A percentile compares a stretch with the other conserved stretches of the same genome.
These are phyloP conservation scores for Sphaerulina vaccinii DNA, from an alignment of 2,329 filamentous ascomycete species.

Conservation along the genomic window DNA sequence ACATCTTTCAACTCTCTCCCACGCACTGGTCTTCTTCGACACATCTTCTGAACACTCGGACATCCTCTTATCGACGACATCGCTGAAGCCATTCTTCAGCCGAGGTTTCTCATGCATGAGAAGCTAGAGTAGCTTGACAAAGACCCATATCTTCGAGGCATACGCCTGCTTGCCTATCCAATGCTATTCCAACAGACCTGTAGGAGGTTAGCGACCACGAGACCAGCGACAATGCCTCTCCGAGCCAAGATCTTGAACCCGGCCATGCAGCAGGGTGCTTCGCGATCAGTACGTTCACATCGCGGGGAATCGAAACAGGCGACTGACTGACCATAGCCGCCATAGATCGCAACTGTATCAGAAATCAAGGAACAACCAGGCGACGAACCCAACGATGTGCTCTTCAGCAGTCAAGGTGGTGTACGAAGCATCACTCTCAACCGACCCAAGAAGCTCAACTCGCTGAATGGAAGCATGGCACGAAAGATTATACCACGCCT, in stretches of 20 bases:
- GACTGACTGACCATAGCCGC: constrained; percentile 36
- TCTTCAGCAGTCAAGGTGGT: constrained; percentile 86
- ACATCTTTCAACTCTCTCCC: not conserved
- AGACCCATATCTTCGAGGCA: not conserved
- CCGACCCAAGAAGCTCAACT: constrained; percentile 86
- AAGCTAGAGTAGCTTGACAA: constrained; percentile 17
- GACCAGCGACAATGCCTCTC: constrained; percentile 65
- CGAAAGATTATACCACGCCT: constrained; percentile 88
- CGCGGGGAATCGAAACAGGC: constrained; percentile 11
- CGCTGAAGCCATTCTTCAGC: constrained; percentile 5
- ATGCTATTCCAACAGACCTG: constrained; percentile 49
- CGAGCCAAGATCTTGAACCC: constrained; percentile 58
- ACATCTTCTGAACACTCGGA: not conserved
- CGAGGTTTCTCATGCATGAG: constrained; percentile 16
- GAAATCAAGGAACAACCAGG: constrained; percentile 56
- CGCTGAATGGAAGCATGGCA: constrained; percentile 90
- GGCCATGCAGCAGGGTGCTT: constrained; percentile 24
- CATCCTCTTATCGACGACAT: not conserved
- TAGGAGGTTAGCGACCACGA: constrained; percentile 42
- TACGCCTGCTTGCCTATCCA: constrained; percentile 21
- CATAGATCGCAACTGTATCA: constrained; percentile 32
- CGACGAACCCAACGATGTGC: constrained; percentile 84
- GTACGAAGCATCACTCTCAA: constrained; percentile 92
- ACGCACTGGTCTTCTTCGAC: not conserved
- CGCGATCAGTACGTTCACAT: constrained; percentile 21